These are phyloP conservation scores for Trichosporon asahii DNA, from an alignment of 1,284 basidiomycete species.

Conservation along the genomic window DNA sequence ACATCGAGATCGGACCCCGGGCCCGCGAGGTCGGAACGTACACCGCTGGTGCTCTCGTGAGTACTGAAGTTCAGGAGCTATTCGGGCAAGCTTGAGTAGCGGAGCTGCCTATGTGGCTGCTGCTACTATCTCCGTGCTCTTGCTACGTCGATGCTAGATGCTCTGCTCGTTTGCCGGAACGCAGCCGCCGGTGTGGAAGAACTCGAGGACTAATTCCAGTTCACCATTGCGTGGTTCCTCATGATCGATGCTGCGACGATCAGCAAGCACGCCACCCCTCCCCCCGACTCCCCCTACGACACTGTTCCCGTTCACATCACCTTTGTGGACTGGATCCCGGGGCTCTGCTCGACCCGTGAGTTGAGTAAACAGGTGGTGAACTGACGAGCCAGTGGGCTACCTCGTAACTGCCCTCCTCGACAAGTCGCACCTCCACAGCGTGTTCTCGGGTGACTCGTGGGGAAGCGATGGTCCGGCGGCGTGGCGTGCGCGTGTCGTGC, in stretches of 20 bases:
- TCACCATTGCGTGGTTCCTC: constrained; percentile 91
- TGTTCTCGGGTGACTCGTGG: constrained; percentile 62
- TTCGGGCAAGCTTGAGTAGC: no score
- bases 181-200: neutral
- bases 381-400: constrained; percentile 67
- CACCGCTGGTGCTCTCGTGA: constrained; percentile 79
- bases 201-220: constrained; percentile 56
- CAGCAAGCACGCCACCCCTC: constrained; percentile 73
- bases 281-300: constrained; percentile 65
- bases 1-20: constrained; percentile 49
- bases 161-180: neutral
- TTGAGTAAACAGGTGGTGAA: neutral
- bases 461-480: constrained; percentile 68
- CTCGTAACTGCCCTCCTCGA: constrained; percentile 90
- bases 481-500: constrained; percentile 80
- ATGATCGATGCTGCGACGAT: constrained; percentile 90
- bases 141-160: neutral
- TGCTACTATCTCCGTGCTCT: no score
- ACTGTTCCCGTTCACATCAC: constrained; percentile 78
- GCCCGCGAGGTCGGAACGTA: constrained; percentile 80
- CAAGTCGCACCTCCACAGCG: constrained; percentile 81
- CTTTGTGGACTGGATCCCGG: constrained; percentile 94
- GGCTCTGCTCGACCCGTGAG: constrained; percentile 75
- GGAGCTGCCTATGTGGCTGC: no score
- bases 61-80: constrained; percentile 43